Base-by-base conservation (phyloP, 371 early-diverging fungal genomes). In the Catenaria anguillulae region DNA sequence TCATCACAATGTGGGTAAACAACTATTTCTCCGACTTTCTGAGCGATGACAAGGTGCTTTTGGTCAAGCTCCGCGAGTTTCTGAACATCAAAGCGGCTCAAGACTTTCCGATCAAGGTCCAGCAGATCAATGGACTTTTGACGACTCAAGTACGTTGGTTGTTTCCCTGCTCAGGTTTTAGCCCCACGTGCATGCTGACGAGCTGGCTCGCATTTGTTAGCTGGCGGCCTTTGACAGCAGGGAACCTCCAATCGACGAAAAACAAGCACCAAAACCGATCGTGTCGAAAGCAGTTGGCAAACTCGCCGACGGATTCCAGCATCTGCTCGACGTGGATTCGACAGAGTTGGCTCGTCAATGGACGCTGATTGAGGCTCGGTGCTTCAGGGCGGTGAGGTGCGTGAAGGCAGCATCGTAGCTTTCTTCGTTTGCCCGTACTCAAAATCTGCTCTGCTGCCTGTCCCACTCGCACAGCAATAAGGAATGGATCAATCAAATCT, bases 401-500 rank as follows among this genome's bases (percentile, higher is more conserved):
- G 37, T 4, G n/a, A n/a, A 37, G 8, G 37, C 8, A 8, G 4
- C 37, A 37, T 37, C 8, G 37, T 13, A 4, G 13, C 37, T 4
- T 13, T 37, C 37, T 37, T n/a, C n/a, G n/a, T n/a, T n/a, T 13
- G 8, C 37, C 37, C 37, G 37, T 13, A 4, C 4, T 37, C 37
- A 37, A 37, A 37, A 4, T 37, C 8, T 8, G 8, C 4, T 37
- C 37, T 13, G 13, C 37, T 13, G 37, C 13, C 37, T n/a, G n/a
- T n/a, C n/a, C n/a, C n/a, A n/a, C 8, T 43, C 45, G 45, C 3
- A 23, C 17, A 43, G 45, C 45, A 62, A 71, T 10, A 67, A 67
- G 42, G 81, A 80, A 58, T 75, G 73, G 52, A n/a, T 74, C 45
- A 75, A 78, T 55, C 78, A 75, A 63, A 76, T 77, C 34, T 80